Evolutionary conservation across 2,329 filamentous ascomycete genomes (phyloP).

Genomic region (Monosporascus sp.): DNA sequence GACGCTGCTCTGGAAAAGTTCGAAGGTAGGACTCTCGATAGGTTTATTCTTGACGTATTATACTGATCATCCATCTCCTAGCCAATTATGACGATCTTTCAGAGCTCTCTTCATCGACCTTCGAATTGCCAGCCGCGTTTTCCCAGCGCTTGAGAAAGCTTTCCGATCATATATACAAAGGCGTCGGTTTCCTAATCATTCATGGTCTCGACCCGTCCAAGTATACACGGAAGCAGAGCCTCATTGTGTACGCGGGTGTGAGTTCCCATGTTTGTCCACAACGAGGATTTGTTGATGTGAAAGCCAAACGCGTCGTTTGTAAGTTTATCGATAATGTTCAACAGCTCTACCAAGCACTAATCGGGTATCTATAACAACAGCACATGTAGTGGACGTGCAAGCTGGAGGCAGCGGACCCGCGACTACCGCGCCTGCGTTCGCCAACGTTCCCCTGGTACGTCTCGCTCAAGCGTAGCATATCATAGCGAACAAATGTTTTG

Average conservation of each 20-base stretch:
- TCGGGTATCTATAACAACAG: too few relatives aligned
- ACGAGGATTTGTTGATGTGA: constrained; percentile 7
- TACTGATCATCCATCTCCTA: background rate
- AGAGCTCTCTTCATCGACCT: constrained; percentile 2
- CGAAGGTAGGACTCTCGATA: too few relatives aligned
- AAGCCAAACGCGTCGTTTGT: background rate
- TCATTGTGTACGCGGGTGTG: constrained; percentile 9
- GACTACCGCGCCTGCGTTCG: constrained; percentile 5
- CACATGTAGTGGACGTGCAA: constrained; percentile 3
- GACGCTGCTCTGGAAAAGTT: too few relatives aligned
- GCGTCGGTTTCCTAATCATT: constrained; percentile 7
- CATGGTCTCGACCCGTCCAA: constrained; percentile 8
- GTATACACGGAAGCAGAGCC: constrained; percentile 3
- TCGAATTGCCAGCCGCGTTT: constrained; percentile 3
- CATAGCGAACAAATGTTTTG: background rate
- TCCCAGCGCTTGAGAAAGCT: constrained; percentile 2
- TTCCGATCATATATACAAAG: constrained; percentile 6
- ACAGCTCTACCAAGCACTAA: too few relatives aligned
- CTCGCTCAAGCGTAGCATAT: background rate
- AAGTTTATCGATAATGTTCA: background rate
- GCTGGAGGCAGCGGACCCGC: constrained; percentile 1
- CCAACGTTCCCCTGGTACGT: constrained; percentile 6
- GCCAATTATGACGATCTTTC: constrained; percentile 1
- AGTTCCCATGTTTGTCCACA: constrained; percentile 7
- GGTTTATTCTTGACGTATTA: too few relatives aligned